phyloP scores from a whole-genome alignment of 106 monocot genomes.

The Apostasia shenzhenica region DNA sequence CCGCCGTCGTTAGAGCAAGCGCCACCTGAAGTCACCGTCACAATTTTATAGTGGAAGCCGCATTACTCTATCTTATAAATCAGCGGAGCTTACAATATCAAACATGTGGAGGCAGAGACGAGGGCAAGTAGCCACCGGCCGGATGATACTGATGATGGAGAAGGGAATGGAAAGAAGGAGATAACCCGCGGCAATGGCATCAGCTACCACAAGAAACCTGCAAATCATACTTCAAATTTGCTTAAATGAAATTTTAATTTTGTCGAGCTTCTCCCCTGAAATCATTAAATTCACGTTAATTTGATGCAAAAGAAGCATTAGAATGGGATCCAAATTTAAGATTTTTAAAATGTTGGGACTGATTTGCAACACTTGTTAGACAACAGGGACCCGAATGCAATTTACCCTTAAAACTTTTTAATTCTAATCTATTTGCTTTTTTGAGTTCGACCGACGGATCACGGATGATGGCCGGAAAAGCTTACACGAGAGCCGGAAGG shows the following conservation, averaged over 20 bases:
- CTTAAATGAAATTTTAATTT: no score
- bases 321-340: no score
- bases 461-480: background rate
- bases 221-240: background rate
- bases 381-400: no score
- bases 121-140: background rate
- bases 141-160: constrained; percentile 5
- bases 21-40: constrained; percentile 24
- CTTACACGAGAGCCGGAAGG: constrained; percentile 3
- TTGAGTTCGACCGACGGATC: background rate
- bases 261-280: no score
- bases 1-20: constrained; percentile 42
- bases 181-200: constrained; percentile 14
- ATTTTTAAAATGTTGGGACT: no score
- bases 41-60: background rate
- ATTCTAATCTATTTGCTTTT: no score
- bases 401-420: no score
- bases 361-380: no score
- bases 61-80: background rate
- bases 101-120: constrained; percentile 12
- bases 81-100: constrained; percentile 9
- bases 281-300: no score
- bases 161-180: constrained; percentile 19
- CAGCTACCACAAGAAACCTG: constrained; percentile 21
- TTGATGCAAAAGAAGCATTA: no score